A percentile compares a stretch with the other conserved stretches of the same genome.
phyloP scores from a whole-genome alignment of 805 yeast species.

The Priceomyces melissophilus region DNA sequence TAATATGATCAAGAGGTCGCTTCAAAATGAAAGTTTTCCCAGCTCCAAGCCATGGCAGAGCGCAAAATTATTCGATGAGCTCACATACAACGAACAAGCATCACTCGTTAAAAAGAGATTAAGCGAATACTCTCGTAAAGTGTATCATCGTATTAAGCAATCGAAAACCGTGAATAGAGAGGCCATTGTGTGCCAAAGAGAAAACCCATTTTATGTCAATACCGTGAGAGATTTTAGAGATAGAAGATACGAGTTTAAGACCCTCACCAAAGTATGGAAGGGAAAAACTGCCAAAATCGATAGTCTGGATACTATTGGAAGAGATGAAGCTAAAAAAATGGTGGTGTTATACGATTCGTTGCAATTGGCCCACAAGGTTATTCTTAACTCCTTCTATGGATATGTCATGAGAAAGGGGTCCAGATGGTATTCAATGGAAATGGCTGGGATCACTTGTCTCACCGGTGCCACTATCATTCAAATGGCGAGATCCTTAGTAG shows the following conservation, averaged over 20 bases:
- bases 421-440: slow-evolving; percentile 98
- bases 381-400: slow-evolving; percentile 94
- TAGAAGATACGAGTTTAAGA: slow-evolving; percentile 93
- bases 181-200: slow-evolving; percentile 94
- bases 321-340: slow-evolving; percentile 93
- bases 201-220: slow-evolving; percentile 93
- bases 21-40: slow-evolving; percentile 76
- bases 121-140: slow-evolving; percentile 80
- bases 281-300: slow-evolving; percentile 60
- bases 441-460: slow-evolving; percentile 98
- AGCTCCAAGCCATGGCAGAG: slow-evolving; percentile 55
- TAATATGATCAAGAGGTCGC: slow-evolving; percentile 79
- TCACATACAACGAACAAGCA: slow-evolving; percentile 76
- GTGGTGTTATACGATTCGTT: slow-evolving; percentile 89
- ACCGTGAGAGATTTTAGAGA: slow-evolving; percentile 95
- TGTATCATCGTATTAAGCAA: slow-evolving; percentile 74
- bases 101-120: slow-evolving; percentile 69
- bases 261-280: slow-evolving; percentile 91
- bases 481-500: slow-evolving; percentile 90
- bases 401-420: slow-evolving; percentile 99
- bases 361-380: slow-evolving; percentile 95
- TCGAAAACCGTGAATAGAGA: slow-evolving; percentile 85
- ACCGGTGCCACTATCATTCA: slow-evolving; percentile 98
- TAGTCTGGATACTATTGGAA: slow-evolving; percentile 52
- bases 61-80: slow-evolving; percentile 66